Percentiles rank a stretch among this genome's conserved stretches.
These are phyloP conservation scores for Ephemerocybe angulata DNA, from an alignment of 768 basidiomycete species.

Conservation along the genomic window DNA sequence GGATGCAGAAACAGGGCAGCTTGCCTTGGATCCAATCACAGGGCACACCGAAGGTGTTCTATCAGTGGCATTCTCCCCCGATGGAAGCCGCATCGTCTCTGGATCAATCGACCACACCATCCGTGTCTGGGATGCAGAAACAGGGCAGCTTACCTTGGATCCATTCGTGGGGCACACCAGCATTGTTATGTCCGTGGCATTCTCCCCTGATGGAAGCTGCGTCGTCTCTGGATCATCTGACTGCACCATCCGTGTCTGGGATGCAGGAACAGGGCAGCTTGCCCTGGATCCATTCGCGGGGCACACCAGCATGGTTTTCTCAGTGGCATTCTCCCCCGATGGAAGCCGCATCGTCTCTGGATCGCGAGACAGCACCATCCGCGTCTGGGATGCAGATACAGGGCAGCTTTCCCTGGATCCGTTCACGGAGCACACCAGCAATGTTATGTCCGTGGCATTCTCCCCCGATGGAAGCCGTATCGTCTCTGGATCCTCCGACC, in stretches of 20 bases:
- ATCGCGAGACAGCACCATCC: too few species aligned
- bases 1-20: not conserved
- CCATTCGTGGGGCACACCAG: not conserved
- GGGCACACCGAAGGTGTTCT: not conserved
- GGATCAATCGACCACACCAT: not conserved
- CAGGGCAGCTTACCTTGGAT: not conserved
- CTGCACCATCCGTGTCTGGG: not conserved
- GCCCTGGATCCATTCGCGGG: not conserved
- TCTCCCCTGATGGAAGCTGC: not conserved
- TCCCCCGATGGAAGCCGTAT: not conserved
- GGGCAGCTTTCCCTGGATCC: too few species aligned
- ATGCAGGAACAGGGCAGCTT: not conserved
- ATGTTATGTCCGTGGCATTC: not conserved
- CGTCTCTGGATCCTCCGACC: not conserved
- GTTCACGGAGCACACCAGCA: too few species aligned
- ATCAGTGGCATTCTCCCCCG: not conserved
- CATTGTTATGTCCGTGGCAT: not conserved
- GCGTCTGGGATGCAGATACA: too few species aligned
- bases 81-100: not conserved
- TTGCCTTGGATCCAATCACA: not conserved
- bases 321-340: not conserved
- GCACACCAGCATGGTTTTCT: not conserved
- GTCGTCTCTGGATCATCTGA: not conserved
- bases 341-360: too few species aligned
- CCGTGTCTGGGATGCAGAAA: not conserved